Evolutionary conservation across 441 rosid genomes (phyloP).

Genomic region (Populus trichocarpa): DNA sequence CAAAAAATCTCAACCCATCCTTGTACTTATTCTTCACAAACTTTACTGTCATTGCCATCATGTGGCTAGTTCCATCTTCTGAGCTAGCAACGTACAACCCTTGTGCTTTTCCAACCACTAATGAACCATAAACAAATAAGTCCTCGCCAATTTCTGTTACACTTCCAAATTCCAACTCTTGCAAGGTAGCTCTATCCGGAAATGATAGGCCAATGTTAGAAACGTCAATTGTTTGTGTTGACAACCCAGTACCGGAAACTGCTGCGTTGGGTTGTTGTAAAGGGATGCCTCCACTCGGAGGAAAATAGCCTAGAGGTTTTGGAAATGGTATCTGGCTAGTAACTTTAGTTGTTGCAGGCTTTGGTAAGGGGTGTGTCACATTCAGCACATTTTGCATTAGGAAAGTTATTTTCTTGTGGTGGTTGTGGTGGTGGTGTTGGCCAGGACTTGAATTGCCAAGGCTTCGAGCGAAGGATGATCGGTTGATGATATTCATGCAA

Average conservation of each 20-base stretch:
- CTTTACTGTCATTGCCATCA: slow-evolving; percentile 48
- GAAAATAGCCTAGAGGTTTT: slow-evolving; percentile 49
- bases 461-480: slow-evolving; percentile 36
- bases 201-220: slow-evolving; percentile 31
- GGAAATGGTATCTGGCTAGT: slow-evolving; percentile 43
- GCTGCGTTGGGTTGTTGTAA: slow-evolving; percentile 29
- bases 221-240: slow-evolving; percentile 25
- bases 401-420: slow-evolving; percentile 38
- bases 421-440: slow-evolving; percentile 18
- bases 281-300: slow-evolving; percentile 50
- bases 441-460: slow-evolving; percentile 25
- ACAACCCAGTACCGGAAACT: slow-evolving; percentile 7
- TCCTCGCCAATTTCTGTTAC: slow-evolving; percentile 37
- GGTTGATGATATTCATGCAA: slow-evolving; percentile 15
- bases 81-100: slow-evolving; percentile 49
- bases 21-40: slow-evolving; percentile 18
- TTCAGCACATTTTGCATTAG: slow-evolving; percentile 44
- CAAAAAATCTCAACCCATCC: slow-evolving; percentile 46
- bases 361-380: slow-evolving; percentile 22
- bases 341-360: slow-evolving; percentile 23
- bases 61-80: slow-evolving; percentile 36
- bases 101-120: slow-evolving; percentile 43
- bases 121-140: slow-evolving; percentile 27
- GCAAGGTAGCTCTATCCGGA: slow-evolving; percentile 41
- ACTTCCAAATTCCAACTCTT: slow-evolving; percentile 42